A percentile compares a stretch with the other conserved stretches of the same genome.
These are phyloP conservation scores for Podaxis carcinomalis DNA, from an alignment of 768 basidiomycete species.

Conservation along the genomic window DNA sequence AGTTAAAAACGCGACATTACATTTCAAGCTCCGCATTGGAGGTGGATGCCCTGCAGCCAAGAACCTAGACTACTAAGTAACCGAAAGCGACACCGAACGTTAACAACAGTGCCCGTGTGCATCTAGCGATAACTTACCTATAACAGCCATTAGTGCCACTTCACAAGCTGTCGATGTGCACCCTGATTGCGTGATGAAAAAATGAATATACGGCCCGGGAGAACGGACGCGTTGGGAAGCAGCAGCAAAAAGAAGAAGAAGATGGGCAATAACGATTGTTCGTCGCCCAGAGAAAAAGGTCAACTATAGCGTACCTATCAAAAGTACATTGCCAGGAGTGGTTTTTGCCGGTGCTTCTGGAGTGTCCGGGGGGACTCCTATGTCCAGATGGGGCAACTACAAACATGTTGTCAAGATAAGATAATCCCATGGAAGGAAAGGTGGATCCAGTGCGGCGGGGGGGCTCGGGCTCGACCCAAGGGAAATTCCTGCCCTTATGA, in stretches of 20 bases:
- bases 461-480: neutral
- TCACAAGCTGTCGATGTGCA: neutral
- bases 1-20: slow-evolving; percentile 9
- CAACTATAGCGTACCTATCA: neutral
- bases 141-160: neutral
- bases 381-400: neutral
- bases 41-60: slow-evolving; percentile 1
- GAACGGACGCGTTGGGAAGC: neutral
- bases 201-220: neutral
- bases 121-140: neutral
- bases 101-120: neutral
- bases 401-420: slow-evolving; percentile 6
- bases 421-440: neutral
- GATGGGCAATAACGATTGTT: neutral
- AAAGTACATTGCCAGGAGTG: neutral
- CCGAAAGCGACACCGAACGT: neutral
- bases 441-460: neutral
- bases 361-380: neutral
- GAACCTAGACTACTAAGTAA: neutral
- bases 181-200: neutral
- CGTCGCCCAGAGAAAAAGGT: neutral
- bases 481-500: neutral
- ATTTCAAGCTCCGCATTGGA: neutral
- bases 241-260: neutral
- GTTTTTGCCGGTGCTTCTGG: slow-evolving; percentile 4